A percentile compares a stretch with the other conserved stretches of the same genome.
Conservation (phyloP, 1,284 basidiomycete species). For the Apiotrichum siamense region DNA sequence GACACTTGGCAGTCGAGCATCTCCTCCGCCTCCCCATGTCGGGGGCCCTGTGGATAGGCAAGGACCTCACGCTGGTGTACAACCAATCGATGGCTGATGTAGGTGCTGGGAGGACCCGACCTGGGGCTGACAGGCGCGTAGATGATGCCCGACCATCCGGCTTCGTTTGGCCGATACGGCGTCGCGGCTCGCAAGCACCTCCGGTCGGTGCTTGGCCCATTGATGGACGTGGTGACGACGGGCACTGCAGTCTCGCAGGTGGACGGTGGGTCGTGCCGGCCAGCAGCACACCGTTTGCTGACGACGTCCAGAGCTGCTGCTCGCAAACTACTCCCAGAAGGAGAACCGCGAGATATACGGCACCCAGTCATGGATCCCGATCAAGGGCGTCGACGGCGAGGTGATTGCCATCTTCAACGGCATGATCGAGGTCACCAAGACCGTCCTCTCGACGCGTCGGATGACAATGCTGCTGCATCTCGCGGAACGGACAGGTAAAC, state of each 20-base stretch:
- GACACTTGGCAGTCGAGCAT: neutral
- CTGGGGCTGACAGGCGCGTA: neutral
- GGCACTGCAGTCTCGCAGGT: conserved; percentile 40
- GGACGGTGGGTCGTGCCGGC: conserved; percentile 25
- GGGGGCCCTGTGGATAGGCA: conserved; percentile 40
- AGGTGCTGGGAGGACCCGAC: neutral
- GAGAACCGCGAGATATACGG: conserved; percentile 25
- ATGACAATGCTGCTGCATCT: conserved; percentile 33
- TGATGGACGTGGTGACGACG: conserved; percentile 35
- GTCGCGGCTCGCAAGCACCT: conserved; percentile 26
- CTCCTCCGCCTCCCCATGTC: neutral
- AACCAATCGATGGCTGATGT: conserved; percentile 39
- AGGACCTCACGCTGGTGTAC: conserved; percentile 42
- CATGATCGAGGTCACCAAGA: conserved; percentile 32
- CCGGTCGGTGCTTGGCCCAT: conserved; percentile 25
- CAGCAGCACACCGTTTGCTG: neutral
- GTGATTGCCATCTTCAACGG: conserved; percentile 41
- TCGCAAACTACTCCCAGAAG: neutral
- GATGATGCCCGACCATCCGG: conserved; percentile 34
- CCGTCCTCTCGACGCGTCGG: conserved; percentile 31
- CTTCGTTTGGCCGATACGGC: conserved; percentile 40
- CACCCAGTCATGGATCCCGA: conserved; percentile 39
- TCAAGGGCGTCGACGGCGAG: conserved; percentile 32
- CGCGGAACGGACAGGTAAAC: conserved; percentile 36
- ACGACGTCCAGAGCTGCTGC: conserved; percentile 25